Percentiles rank a stretch among this genome's conserved stretches.
Evolutionary conservation across 176 grass and related monocot species (phyloP).

Genomic region (Miscanthus lutarioriparius): DNA sequence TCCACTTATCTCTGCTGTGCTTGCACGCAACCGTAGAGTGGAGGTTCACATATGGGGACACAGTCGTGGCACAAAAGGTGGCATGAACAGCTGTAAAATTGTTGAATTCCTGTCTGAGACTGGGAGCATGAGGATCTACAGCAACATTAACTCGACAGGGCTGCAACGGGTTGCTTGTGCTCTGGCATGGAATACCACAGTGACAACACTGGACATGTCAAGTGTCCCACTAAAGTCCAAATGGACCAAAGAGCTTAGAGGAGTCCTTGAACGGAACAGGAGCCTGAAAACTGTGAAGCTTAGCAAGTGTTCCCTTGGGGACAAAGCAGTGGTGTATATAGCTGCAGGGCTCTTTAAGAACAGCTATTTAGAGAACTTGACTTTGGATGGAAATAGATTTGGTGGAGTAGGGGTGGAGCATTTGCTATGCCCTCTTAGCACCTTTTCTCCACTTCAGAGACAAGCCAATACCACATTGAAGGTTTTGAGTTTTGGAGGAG

Average conservation of each 20-base stretch:
- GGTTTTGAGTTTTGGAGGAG: constrained; percentile 73
- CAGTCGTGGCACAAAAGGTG: constrained; percentile 25
- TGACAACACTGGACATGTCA: constrained; percentile 71
- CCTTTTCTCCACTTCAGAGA: constrained; percentile 78
- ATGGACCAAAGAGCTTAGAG: constrained; percentile 87
- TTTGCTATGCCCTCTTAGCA: constrained; percentile 78
- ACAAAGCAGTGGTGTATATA: constrained; percentile 85
- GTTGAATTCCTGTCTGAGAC: constrained; percentile 74
- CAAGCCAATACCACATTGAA: constrained; percentile 78
- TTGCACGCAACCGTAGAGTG: constrained; percentile 66
- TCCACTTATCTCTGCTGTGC: constrained; percentile 73
- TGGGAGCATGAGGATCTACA: constrained; percentile 71
- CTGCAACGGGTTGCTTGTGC: constrained; percentile 64
- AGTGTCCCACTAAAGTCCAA: constrained; percentile 63
- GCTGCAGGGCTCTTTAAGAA: constrained; percentile 96
- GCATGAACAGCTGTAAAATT: constrained; percentile 48
- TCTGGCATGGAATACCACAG: constrained; percentile 79
- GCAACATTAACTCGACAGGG: constrained; percentile 47
- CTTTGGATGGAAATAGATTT: constrained; percentile 77
- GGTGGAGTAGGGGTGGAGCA: constrained; percentile 79
- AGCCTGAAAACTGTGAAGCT: constrained; percentile 69
- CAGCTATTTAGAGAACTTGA: constrained; percentile 64
- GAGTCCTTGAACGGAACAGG: constrained; percentile 65
- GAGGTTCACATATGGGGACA: constrained; percentile 88
- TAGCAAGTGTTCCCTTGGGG: constrained; percentile 60